Conservation (phyloP, 768 basidiomycete species). For the Suillus subalutaceus region DNA sequence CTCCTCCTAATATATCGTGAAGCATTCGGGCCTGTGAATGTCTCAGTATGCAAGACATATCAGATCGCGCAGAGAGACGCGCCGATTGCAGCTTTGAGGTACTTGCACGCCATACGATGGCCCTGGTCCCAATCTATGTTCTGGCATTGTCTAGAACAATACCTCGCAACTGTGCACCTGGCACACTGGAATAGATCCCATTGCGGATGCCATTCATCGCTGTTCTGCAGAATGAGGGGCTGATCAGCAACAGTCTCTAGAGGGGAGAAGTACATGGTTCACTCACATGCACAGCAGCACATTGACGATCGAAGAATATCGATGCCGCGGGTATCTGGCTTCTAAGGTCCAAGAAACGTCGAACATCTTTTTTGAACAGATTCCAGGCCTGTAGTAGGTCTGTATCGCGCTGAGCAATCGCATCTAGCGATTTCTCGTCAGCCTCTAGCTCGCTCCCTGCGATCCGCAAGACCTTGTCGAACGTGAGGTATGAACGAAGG, state of each 20-base stretch:
- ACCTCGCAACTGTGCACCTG: conserved; percentile 7
- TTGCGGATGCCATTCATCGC: conserved; percentile 9
- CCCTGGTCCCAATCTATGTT: conserved; percentile 3
- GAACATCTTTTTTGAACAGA: conserved; percentile 1
- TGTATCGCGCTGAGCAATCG: conserved; percentile 2
- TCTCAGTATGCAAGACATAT: neutral
- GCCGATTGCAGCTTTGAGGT: conserved; percentile 8
- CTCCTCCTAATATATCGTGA: conserved; percentile 4
- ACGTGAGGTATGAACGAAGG: conserved; percentile 8
- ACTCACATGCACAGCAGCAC: conserved; percentile 7
- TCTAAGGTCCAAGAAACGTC: conserved; percentile 6
- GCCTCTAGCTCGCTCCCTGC: conserved; percentile 8
- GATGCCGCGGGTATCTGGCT: conserved; percentile 5
- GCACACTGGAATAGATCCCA: conserved; percentile 9
- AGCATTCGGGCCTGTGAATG: neutral
- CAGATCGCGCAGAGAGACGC: neutral
- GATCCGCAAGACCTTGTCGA: conserved; percentile 9
- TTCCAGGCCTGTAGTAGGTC: conserved; percentile 4
- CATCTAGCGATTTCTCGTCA: conserved; percentile 6
- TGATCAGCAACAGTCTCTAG: neutral
- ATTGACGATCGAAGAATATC: conserved; percentile 7
- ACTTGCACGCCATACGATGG: conserved; percentile 6
- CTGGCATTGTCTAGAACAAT: conserved; percentile 9
- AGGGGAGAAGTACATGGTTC: neutral
- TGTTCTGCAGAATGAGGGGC: neutral